Conservation (phyloP, 768 basidiomycete genomes). For the Lentinula lateritia region DNA sequence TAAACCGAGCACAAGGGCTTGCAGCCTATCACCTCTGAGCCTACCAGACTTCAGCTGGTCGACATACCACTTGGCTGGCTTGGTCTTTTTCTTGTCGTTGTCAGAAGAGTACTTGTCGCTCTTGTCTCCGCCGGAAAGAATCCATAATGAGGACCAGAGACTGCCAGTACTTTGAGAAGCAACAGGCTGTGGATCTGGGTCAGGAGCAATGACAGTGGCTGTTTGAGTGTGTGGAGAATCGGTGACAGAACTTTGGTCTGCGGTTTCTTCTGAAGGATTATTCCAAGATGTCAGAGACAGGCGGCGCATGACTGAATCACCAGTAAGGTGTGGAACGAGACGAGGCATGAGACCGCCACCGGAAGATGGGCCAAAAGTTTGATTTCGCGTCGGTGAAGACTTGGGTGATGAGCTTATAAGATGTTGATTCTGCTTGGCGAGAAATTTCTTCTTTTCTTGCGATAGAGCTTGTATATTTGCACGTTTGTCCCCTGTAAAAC, state of each 20-base stretch:
- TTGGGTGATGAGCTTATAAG: constrained; percentile 25
- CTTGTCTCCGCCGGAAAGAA: constrained; percentile 55
- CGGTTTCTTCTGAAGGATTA: constrained; percentile 23
- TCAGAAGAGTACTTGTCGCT: constrained; percentile 9
- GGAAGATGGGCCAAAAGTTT: constrained; percentile 52
- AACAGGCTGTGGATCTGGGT: constrained; percentile 32
- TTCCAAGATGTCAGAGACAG: constrained; percentile 62
- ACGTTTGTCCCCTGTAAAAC: constrained; percentile 66
- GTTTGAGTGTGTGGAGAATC: constrained; percentile 28
- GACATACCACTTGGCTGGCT: constrained; percentile 59
- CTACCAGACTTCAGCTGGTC: constrained; percentile 53
- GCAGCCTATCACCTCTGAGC: constrained; percentile 51
- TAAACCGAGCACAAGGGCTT: constrained; percentile 75
- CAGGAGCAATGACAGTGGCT: neutral
- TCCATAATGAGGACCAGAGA: constrained; percentile 75
- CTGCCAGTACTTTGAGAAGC: constrained; percentile 72
- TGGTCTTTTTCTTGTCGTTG: constrained; percentile 13
- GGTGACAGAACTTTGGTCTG: constrained; percentile 20
- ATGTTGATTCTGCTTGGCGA: constrained; percentile 54
- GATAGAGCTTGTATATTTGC: constrained; percentile 58
- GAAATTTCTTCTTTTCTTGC: constrained; percentile 55
- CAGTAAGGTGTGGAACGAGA: constrained; percentile 71
- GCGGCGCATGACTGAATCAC: constrained; percentile 65
- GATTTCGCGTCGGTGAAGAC: constrained; percentile 18
- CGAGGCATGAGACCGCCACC: constrained; percentile 54